Evolutionary conservation across 495 filamentous ascomycete species (phyloP), one percentile per base, ranked within the genome.

Genomic region (Ramalina peruviana): DNA sequence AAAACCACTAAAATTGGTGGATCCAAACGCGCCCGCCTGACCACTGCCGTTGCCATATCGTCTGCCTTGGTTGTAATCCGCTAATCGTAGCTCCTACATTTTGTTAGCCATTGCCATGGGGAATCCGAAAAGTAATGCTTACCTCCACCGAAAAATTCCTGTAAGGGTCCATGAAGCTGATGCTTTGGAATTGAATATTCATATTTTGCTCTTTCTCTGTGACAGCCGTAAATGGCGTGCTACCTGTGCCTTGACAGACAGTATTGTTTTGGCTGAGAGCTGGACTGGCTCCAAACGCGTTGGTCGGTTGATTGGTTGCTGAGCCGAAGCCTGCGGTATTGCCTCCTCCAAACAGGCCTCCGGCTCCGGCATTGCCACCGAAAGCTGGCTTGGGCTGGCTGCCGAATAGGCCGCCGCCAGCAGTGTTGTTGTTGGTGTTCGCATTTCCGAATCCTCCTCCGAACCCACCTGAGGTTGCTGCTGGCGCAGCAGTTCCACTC

Each of bases 11-110:
- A 50, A 54, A 36, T 60, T 62, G 38, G 69, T 66, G 3, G 66
- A 55, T 6, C 92, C 92, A 60, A 98, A 98, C 4, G 82, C 85
- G 30, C 86, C 87, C 39, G 82, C 75, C 60, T 86, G 82, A 44
- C 86, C 86, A 49, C 84, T 85, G 19, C 75, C 72, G 56, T 86
- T 90, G 7, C 88, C 92, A 55, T 72, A 84, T 36, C 81, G 79
- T 50, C 92, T 77, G 21, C 92, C 92, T 69, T 86, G 81, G 48
- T 80, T 76, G 65, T 97, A 98, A 67, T 98, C 92, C 33, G 76
- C 86, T 49, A 94, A 64, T 59, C 92, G 78, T 41, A 98, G 66
- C 64, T 98, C 92, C 62, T 71, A 48, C 4, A 23, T 15, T 26
- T 42, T 19, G 44, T 46, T 12, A 48, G 51, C 61, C 11, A 56